These are phyloP conservation scores for Aspergillus piperis DNA, from an alignment of 2,329 filamentous ascomycete genomes.

Conservation along the genomic window DNA sequence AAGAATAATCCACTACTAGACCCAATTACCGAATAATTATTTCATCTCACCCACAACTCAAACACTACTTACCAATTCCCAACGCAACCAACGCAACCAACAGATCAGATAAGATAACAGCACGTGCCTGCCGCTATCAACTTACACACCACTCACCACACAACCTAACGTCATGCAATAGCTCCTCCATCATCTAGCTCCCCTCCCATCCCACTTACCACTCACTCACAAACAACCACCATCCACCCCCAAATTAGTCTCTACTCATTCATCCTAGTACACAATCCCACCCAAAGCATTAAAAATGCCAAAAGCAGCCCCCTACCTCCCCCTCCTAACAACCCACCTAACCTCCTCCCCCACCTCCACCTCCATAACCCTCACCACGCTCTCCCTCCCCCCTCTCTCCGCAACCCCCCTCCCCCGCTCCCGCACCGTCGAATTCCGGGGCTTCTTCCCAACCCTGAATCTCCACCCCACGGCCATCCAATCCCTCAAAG, in stretches of 20 bases:
- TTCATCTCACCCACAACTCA: neutral
- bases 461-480: slow-evolving; percentile 65
- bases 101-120: slow-evolving; percentile 24
- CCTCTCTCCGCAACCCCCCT: slow-evolving; percentile 21
- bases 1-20: too few species aligned
- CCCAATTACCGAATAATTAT: too few species aligned
- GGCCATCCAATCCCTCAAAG: slow-evolving; percentile 67
- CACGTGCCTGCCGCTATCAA: slow-evolving; percentile 12
- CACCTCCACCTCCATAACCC: slow-evolving; percentile 28
- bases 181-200: neutral
- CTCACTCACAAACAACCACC: neutral
- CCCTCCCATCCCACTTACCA: neutral
- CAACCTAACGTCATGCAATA: neutral
- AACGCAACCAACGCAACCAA: neutral
- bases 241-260: too few species aligned
- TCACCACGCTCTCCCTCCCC: slow-evolving; percentile 28
- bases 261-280: too few species aligned
- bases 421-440: slow-evolving; percentile 61
- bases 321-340: slow-evolving; percentile 32
- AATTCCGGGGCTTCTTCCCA: slow-evolving; percentile 84
- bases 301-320: slow-evolving; percentile 21
- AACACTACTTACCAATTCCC: neutral
- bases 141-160: neutral
- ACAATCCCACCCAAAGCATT: too few species aligned
- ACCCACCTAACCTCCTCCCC: slow-evolving; percentile 27